phyloP scores from a whole-genome alignment of 2,329 filamentous ascomycete genomes.

The Salinomyces thailandicus region DNA sequence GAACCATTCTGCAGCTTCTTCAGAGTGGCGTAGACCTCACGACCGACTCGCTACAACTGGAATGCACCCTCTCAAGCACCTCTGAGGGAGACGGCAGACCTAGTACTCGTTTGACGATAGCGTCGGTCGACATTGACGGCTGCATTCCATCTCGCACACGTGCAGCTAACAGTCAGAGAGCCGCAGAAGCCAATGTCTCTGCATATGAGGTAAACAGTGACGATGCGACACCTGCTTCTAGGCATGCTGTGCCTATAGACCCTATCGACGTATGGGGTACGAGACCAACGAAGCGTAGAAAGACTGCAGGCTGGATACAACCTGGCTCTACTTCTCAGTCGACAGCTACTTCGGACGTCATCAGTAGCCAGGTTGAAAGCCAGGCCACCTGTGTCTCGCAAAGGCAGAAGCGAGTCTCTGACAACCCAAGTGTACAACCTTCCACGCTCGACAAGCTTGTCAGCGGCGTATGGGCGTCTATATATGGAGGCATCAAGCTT shows the following conservation, averaged over 20 bases:
- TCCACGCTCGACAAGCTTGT: slow-evolving; percentile 41
- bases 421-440: slow-evolving; percentile 35
- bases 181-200: too few species aligned
- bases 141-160: background rate
- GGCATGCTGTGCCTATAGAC: background rate
- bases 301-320: slow-evolving; percentile 26
- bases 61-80: slow-evolving; percentile 8
- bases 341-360: slow-evolving; percentile 11
- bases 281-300: slow-evolving; percentile 33
- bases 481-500: slow-evolving; percentile 34
- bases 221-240: background rate
- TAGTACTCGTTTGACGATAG: slow-evolving; percentile 1
- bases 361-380: slow-evolving; percentile 14
- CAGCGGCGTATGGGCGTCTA: slow-evolving; percentile 40
- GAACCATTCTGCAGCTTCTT: slow-evolving; percentile 6
- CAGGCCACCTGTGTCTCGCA: slow-evolving; percentile 12
- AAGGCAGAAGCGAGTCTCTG: slow-evolving; percentile 20
- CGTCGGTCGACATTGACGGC: slow-evolving; percentile 4
- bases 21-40: slow-evolving; percentile 2
- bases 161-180: background rate
- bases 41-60: slow-evolving; percentile 7
- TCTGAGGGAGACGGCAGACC: background rate
- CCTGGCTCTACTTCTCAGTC: too few species aligned
- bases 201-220: background rate
- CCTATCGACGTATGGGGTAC: too few species aligned